Evolutionary conservation across 2,329 filamentous ascomycete genomes (phyloP).

Genomic region (Stachybotrys elegans): DNA sequence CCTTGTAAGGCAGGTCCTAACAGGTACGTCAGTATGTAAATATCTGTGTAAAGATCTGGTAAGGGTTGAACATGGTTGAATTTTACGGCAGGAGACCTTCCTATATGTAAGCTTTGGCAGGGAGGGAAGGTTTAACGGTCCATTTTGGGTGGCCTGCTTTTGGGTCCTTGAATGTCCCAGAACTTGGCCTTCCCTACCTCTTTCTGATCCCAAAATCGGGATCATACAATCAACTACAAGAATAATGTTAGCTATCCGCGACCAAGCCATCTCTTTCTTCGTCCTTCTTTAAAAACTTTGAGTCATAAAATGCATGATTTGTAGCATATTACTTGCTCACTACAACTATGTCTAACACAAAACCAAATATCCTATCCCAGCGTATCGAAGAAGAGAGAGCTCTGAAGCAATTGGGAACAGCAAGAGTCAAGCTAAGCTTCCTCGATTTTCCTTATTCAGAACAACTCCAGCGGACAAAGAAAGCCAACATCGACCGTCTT

Average conservation of each 20-base stretch:
- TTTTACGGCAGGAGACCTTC: not conserved
- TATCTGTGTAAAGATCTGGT: not conserved
- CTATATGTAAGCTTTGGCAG: not conserved
- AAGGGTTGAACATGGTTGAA: not conserved
- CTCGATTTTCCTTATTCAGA: conserved; percentile 14
- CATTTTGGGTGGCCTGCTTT: not conserved
- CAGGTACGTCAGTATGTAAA: not conserved
- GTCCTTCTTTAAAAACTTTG: not conserved
- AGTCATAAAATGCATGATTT: not conserved
- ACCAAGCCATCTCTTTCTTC: not conserved
- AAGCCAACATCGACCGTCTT: conserved; percentile 14
- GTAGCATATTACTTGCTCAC: not conserved
- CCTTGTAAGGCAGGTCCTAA: not conserved
- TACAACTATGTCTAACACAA: conserved; percentile 2
- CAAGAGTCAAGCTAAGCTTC: conserved; percentile 16
- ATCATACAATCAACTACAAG: not conserved
- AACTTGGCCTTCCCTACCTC: not conserved
- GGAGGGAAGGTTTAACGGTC: not conserved
- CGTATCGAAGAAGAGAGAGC: conserved; percentile 10
- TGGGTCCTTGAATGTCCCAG: not conserved
- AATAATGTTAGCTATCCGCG: not conserved
- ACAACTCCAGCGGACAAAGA: conserved; percentile 7
- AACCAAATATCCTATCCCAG: conserved; percentile 1
- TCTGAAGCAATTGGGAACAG: conserved; percentile 17
- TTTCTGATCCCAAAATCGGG: not conserved